Percentiles rank a stretch among this genome's conserved stretches.
Conservation (phyloP, 2,329 filamentous ascomycete genomes). For the Metarhizium humberi region DNA sequence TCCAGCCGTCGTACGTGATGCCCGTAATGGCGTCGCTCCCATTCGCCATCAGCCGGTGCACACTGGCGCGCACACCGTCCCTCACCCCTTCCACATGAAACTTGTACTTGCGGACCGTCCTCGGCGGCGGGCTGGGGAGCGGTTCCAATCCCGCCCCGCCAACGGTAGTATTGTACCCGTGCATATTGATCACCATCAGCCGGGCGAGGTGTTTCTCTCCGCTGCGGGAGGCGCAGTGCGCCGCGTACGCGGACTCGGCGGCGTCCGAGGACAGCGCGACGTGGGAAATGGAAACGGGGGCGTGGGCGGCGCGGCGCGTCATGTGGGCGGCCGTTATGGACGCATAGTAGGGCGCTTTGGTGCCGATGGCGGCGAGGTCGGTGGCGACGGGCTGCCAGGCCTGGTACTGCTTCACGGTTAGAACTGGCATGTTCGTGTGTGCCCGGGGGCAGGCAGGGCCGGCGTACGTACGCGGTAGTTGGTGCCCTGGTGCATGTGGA, state of each 20-base stretch:
- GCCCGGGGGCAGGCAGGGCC: not conserved
- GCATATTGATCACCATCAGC: slow-evolving; percentile 48
- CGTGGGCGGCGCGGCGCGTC: not conserved
- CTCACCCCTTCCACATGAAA: slow-evolving; percentile 33
- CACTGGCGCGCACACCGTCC: slow-evolving; percentile 16
- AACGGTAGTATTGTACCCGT: slow-evolving; percentile 49
- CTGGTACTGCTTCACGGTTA: slow-evolving; percentile 30
- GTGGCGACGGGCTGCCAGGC: slow-evolving; percentile 51
- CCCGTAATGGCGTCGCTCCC: slow-evolving; percentile 55
- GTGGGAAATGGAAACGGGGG: slow-evolving; percentile 35
- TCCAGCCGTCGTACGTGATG: slow-evolving; percentile 51
- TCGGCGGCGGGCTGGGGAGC: slow-evolving; percentile 15
- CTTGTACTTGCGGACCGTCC: slow-evolving; percentile 18
- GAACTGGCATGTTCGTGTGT: not conserved
- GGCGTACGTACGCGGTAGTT: slow-evolving; percentile 37
- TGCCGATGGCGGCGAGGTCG: slow-evolving; percentile 38
- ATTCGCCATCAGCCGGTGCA: slow-evolving; percentile 47
- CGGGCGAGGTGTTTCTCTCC: slow-evolving; percentile 29
- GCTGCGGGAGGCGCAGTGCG: slow-evolving; percentile 30
- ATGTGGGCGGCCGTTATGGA: slow-evolving; percentile 47
- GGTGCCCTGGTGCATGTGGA: slow-evolving; percentile 57
- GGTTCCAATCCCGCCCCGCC: slow-evolving; percentile 22
- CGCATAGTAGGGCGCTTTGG: slow-evolving; percentile 56
- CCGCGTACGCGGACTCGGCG: slow-evolving; percentile 43
- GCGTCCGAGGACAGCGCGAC: slow-evolving; percentile 29